These are phyloP conservation scores for Paecilomyces dactylethromorphus DNA, from an alignment of 2,329 filamentous ascomycete species.

Conservation along the genomic window DNA sequence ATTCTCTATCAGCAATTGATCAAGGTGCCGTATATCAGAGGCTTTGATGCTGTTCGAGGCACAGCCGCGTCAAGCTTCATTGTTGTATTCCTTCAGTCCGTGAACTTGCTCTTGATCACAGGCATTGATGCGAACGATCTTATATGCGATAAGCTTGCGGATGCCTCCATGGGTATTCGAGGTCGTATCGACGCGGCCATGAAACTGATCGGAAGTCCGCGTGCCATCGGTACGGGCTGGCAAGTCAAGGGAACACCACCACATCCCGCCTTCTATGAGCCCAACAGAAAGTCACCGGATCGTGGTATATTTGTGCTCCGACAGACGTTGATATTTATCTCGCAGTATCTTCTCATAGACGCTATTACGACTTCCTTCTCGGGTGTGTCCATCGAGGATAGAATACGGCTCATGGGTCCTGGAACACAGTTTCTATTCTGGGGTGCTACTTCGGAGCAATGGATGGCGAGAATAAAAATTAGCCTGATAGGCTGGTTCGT, in stretches of 20 bases:
- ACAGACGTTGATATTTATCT: background rate
- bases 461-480: slow-evolving; percentile 6
- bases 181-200: background rate
- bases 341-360: background rate
- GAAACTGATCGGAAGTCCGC: background rate
- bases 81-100: background rate
- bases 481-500: slow-evolving; percentile 11
- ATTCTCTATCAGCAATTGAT: background rate
- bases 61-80: background rate
- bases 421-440: slow-evolving; percentile 61
- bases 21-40: background rate
- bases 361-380: slow-evolving; percentile 45
- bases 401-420: background rate
- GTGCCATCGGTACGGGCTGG: background rate
- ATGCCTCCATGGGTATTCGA: background rate
- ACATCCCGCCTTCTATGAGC: background rate
- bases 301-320: background rate
- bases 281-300: background rate
- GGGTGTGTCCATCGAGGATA: slow-evolving; percentile 71
- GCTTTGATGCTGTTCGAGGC: background rate
- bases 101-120: background rate
- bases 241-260: background rate
- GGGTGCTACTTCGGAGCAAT: slow-evolving; percentile 40
- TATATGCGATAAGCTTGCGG: background rate
- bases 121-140: background rate